Base-by-base conservation (phyloP, 2,329 filamentous ascomycete species). In the Parasarocladium wereldwijsianum region DNA sequence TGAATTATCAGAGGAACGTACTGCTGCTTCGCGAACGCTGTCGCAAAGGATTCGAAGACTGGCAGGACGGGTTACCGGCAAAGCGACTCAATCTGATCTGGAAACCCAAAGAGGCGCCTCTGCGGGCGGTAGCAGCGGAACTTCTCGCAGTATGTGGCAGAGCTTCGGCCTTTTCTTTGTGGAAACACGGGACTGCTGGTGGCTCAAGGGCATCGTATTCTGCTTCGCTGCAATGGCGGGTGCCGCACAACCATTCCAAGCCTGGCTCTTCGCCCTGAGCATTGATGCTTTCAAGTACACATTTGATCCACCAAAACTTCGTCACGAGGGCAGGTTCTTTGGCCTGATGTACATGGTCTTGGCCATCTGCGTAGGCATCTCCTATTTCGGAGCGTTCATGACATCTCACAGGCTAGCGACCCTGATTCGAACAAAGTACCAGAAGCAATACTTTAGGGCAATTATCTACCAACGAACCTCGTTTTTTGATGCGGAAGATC, bases 341-440 rank as follows among this genome's bases (percentile, higher is more conserved):
- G 63, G 70, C 0, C 57, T 74, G 35, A 78, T 79, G 68, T 80
- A 73, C 56, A 57, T 70, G 13, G 48, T 71, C 0, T 52, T 76
- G 17, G 73, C 72, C 2, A 54, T 65, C 4, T 61, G 51, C 8
- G 50, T 63, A 8, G 67, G 66, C 2, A 2, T 65, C 1, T 51
- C 60, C 11, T 77, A 77, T 45, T 68, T 69, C 31, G 35, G 35
- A 4, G 41, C 44, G 17, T 41, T 54, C 31, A 38, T 46, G 18
- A 35, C 44, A 17, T 51, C 68, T 2, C 66, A 57, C 2, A 51
- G 53, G 10, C 46, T 69, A 33, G 57, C 66, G 29, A 49, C 57
- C 14, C 51, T 58, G 34, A 57, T 69, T 27, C 61, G 69, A 5
- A 57, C 65, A 6, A 57, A 57, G 18, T 66, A 76, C 41, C 61